Evolutionary conservation across 768 basidiomycete species (phyloP), one percentile per base, ranked within the genome.

Genomic region (Phaeolepiota aurea): DNA sequence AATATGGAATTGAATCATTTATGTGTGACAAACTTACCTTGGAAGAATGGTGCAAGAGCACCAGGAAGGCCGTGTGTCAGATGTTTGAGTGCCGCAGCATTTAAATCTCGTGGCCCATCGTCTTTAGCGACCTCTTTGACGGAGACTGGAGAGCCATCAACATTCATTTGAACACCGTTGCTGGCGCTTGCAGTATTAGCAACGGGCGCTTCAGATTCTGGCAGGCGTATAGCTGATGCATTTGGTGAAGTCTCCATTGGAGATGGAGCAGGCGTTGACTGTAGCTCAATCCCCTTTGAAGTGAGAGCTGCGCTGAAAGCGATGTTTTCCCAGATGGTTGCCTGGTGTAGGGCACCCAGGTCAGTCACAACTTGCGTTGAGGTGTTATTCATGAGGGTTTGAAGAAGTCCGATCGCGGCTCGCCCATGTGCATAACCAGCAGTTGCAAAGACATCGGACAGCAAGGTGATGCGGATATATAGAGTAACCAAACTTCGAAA

Each of bases 291-390:
- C 28, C 78, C 77, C 49, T 69, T 75, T 12, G 64, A 57, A 12
- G 67, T 57, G 30, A 82, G 59, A 18, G 73, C 76, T 13, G 70
- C 65, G 48, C 83, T 85, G 37, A 96, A 70, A 13, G 79, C 62
- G 30, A 89, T 84, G 49, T 88, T 91, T 62, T 94, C 89, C 85
- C 87, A 89, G 4, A 89, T 75, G 45, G 77, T 81, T 1, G 81
- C 76, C 12, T 88, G 77, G 55, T 96, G 91, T 4, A 97, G 64
- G 33, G 74, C 60, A 2, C 92, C 94, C 19, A 97, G 67, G 46
- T 86, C 74, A 3, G 63, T 60, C 18, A 98, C 62, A 19, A 89
- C 74, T 45, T 78, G 67, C 13, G 76, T 69, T 13, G 79, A 70
- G 16, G 74, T 76, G 16, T 71, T 72, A 15, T 67, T 72, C 71